Conservation (phyloP, 306 rosid genomes). For the Mimosa pudica region DNA sequence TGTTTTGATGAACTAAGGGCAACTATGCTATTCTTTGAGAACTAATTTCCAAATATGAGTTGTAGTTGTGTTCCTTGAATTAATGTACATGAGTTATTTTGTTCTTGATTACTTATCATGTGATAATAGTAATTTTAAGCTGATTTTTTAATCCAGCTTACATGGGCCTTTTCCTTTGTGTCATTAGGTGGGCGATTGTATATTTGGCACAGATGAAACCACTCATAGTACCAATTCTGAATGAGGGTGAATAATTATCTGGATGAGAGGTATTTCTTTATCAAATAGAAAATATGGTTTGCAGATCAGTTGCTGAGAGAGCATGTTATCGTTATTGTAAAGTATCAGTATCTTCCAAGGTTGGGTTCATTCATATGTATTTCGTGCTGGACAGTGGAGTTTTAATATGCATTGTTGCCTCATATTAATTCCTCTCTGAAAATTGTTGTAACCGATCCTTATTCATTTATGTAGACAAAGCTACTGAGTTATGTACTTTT, state of each 20-base stretch:
- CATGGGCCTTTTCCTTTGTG: conserved; percentile 22
- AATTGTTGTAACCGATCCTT: conserved; percentile 43
- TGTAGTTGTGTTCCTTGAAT: neutral
- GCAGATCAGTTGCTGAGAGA: conserved; percentile 40
- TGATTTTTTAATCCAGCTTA: conserved; percentile 4
- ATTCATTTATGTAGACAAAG: conserved; percentile 38
- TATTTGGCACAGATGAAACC: conserved; percentile 98
- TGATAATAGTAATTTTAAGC: conserved; percentile 15
- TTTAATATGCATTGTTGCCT: conserved; percentile 36
- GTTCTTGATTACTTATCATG: neutral
- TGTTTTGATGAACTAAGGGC: neutral
- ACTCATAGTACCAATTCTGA: conserved; percentile 90
- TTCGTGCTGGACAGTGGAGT: conserved; percentile 44
- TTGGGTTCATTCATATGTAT: conserved; percentile 5
- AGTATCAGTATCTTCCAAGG: conserved; percentile 38
- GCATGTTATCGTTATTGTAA: conserved; percentile 40
- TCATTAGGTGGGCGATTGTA: conserved; percentile 94
- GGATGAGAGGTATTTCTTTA: conserved; percentile 21
- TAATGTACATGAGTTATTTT: neutral
- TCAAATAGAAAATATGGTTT: conserved; percentile 41
- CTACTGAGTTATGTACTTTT: conserved; percentile 30
- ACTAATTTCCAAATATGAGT: too few species aligned
- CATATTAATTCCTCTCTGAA: conserved; percentile 19
- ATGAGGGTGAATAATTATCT: conserved; percentile 63
- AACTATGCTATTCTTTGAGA: neutral